Conservation (phyloP, 176 grass and related monocot species). For the maize (Zea mays) region Zm-B73-REFERENCE-NAM-5.0 NC_050098.1:18648501-18649000, state of each 20-base stretch:
- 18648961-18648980: slow-evolving; percentile 33
- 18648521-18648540: slow-evolving; percentile 43
- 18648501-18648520: slow-evolving; percentile 40
- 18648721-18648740: slow-evolving; percentile 58
- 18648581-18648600: slow-evolving; percentile 57
- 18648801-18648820: slow-evolving; percentile 50
- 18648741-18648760: slow-evolving; percentile 53
- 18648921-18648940: slow-evolving; percentile 49
- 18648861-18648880: slow-evolving; percentile 27
- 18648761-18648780: slow-evolving; percentile 67
- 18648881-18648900: slow-evolving; percentile 27
- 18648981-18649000: slow-evolving; percentile 33
- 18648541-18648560: slow-evolving; percentile 34
- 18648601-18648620: slow-evolving; percentile 57
- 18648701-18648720: slow-evolving; percentile 69
- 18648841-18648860: slow-evolving; percentile 42
- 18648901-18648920: slow-evolving; percentile 52
- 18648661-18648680: slow-evolving; percentile 58
- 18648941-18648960: slow-evolving; percentile 56
- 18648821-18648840: slow-evolving; percentile 45
- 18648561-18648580: slow-evolving; percentile 39
- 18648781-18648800: slow-evolving; percentile 47
- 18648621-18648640: slow-evolving; percentile 34
- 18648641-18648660: slow-evolving; percentile 48
- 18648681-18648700: slow-evolving; percentile 49